A percentile compares a stretch with the other conserved stretches of the same genome.
These are phyloP conservation scores for Plantago coronopus DNA, from an alignment of 305 asterid genomes.

Conservation along the genomic window DNA sequence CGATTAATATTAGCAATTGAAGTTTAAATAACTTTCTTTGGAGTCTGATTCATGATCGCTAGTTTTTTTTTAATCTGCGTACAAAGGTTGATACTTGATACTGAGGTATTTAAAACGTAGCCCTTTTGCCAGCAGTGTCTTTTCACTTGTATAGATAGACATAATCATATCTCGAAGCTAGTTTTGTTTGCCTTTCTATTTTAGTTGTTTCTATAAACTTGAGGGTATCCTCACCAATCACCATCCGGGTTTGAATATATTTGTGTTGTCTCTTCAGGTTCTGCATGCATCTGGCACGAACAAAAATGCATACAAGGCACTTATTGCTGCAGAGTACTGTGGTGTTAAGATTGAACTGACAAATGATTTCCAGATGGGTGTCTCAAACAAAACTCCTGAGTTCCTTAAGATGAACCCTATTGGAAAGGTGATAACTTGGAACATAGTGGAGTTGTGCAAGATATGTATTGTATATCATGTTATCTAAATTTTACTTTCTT, in stretches of 20 bases:
- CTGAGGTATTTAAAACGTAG: too few species aligned
- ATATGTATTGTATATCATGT: not conserved
- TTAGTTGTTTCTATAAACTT: too few species aligned
- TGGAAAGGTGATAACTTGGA: slow-evolving; percentile 59
- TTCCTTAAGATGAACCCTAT: slow-evolving; percentile 61
- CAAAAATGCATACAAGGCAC: slow-evolving; percentile 38
- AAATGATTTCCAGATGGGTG: slow-evolving; percentile 47
- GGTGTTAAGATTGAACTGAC: slow-evolving; percentile 40
- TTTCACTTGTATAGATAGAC: too few species aligned
- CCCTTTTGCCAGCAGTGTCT: too few species aligned
- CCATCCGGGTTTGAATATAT: slow-evolving; percentile 3
- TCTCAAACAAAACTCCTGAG: slow-evolving; percentile 48
- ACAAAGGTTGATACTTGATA: too few species aligned
- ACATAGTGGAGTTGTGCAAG: not conserved
- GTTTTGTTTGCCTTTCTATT: too few species aligned
- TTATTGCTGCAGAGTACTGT: slow-evolving; percentile 44
- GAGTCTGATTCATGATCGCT: too few species aligned
- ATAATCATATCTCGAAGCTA: too few species aligned
- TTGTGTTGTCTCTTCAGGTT: slow-evolving; percentile 24
- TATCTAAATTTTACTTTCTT: slow-evolving; percentile 17
- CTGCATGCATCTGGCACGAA: slow-evolving; percentile 29
- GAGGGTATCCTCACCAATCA: too few species aligned
- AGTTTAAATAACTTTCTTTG: too few species aligned
- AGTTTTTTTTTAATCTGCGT: too few species aligned
- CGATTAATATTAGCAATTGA: too few species aligned